phyloP scores from a whole-genome alignment of 1,284 basidiomycete genomes.

The Fomitiporia mediterranea region DNA sequence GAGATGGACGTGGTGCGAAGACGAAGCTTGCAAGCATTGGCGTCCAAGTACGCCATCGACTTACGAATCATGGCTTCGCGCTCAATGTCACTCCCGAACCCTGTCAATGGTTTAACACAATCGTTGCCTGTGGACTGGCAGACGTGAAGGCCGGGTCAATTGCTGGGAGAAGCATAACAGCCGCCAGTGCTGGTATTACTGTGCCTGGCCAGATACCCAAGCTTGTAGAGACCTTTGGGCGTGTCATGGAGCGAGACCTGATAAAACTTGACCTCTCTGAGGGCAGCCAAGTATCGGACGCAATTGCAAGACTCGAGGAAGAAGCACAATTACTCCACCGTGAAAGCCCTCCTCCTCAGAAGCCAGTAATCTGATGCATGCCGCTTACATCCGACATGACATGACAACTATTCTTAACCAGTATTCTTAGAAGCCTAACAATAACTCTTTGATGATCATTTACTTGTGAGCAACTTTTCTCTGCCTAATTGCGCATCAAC shows the following conservation, averaged over 20 bases:
- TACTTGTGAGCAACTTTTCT: no score
- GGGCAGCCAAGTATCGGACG: conserved; percentile 48
- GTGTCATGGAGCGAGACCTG: conserved; percentile 52
- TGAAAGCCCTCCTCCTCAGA: conserved; percentile 3
- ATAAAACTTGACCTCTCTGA: conserved; percentile 40
- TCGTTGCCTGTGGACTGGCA: conserved; percentile 91
- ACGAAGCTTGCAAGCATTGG: conserved; percentile 93
- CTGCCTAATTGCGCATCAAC: no score
- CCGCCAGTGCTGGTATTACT: conserved; percentile 27
- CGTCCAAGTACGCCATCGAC: conserved; percentile 90
- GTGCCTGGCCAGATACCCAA: conserved; percentile 50
- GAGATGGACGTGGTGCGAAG: conserved; percentile 25
- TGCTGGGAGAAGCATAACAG: conserved; percentile 36
- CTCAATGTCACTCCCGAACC: conserved; percentile 86
- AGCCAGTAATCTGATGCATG: conserved; percentile 5
- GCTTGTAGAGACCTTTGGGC: conserved; percentile 50
- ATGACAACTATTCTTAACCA: no score
- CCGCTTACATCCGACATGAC: no score
- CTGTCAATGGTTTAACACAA: conserved; percentile 76
- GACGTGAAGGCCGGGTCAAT: conserved; percentile 77
- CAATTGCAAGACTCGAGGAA: conserved; percentile 33
- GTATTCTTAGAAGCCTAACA: no score
- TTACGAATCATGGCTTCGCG: conserved; percentile 94
- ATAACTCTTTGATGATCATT: no score
- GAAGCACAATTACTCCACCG: conserved; percentile 1